phyloP scores from a whole-genome alignment of 2,329 filamentous ascomycete species.

The Stagonosporopsis vannaccii region DNA sequence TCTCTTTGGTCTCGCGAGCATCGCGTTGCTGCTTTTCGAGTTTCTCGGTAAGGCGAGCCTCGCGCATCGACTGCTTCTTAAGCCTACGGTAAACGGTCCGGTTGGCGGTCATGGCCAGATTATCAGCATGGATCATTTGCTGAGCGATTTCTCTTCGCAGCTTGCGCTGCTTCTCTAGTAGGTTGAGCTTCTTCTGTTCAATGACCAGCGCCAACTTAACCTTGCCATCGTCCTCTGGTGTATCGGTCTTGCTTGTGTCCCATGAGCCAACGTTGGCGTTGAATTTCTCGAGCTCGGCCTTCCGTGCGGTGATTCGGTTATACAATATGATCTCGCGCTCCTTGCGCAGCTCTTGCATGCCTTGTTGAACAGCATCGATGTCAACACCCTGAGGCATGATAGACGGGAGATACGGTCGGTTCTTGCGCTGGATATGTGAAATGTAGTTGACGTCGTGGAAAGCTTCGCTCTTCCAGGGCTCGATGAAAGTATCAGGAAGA shows the following conservation, averaged over 20 bases:
- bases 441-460: constrained; percentile 75
- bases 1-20: constrained; percentile 92
- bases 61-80: constrained; percentile 96
- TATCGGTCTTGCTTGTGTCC: constrained; percentile 76
- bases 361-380: constrained; percentile 65
- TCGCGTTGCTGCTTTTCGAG: constrained; percentile 98
- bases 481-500: constrained; percentile 63
- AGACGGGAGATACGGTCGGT: constrained; percentile 82
- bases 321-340: constrained; percentile 89
- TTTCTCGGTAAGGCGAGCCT: constrained; percentile 97
- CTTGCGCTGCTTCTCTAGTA: constrained; percentile 87
- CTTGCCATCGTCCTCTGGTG: constrained; percentile 73
- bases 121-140: constrained; percentile 95
- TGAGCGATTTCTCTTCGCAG: constrained; percentile 86
- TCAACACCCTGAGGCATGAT: constrained; percentile 90
- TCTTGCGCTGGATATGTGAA: constrained; percentile 77
- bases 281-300: constrained; percentile 81
- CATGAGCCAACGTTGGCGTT: constrained; percentile 87
- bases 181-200: constrained; percentile 88
- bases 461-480: constrained; percentile 48
- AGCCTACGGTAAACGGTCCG: constrained; percentile 87
- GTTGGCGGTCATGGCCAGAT: constrained; percentile 96
- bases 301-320: constrained; percentile 86
- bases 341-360: constrained; percentile 68
- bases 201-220: constrained; percentile 91